A percentile compares a stretch with the other conserved stretches of the same genome.
phyloP scores from a whole-genome alignment of 768 basidiomycete species.

The Termitomyces eurrhizus region DNA sequence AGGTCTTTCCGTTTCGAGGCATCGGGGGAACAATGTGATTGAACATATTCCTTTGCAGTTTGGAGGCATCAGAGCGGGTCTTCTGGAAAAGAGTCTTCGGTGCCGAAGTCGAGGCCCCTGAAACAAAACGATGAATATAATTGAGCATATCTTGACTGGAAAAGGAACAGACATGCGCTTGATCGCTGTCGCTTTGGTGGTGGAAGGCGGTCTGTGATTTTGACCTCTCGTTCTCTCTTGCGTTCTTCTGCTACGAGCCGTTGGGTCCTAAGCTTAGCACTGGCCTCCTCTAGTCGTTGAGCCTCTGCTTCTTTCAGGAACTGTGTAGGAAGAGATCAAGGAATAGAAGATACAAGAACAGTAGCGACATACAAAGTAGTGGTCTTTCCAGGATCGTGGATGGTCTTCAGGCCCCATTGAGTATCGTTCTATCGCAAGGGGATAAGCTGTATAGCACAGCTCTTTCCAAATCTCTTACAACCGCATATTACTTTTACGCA shows the following conservation, averaged over 20 bases:
- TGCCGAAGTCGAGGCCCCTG: slow-evolving; percentile 35
- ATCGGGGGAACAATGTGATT: slow-evolving; percentile 53
- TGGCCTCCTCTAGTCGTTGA: slow-evolving; percentile 58
- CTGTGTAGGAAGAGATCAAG: slow-evolving; percentile 28
- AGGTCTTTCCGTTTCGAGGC: slow-evolving; percentile 38
- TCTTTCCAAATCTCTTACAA: slow-evolving; percentile 60
- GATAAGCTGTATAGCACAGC: slow-evolving; percentile 59
- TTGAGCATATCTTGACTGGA: slow-evolving; percentile 10
- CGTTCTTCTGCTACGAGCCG: slow-evolving; percentile 69
- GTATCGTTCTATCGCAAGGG: slow-evolving; percentile 48
- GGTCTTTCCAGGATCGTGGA: slow-evolving; percentile 64
- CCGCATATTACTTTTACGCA: background rate
- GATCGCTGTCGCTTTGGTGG: slow-evolving; percentile 57
- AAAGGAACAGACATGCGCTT: slow-evolving; percentile 41
- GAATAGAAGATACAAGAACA: slow-evolving; percentile 8
- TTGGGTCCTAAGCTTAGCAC: slow-evolving; percentile 58
- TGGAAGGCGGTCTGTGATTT: slow-evolving; percentile 66
- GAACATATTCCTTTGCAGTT: slow-evolving; percentile 60
- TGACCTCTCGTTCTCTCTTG: slow-evolving; percentile 75
- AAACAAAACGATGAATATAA: slow-evolving; percentile 4
- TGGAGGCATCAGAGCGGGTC: slow-evolving; percentile 66
- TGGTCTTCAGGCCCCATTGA: slow-evolving; percentile 34
- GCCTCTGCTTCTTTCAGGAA: slow-evolving; percentile 55
- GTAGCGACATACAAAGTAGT: slow-evolving; percentile 53
- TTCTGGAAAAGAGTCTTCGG: slow-evolving; percentile 78